phyloP scores from a whole-genome alignment of 352 stramenopile genomes.

The Phytophthora pinifolia region DNA sequence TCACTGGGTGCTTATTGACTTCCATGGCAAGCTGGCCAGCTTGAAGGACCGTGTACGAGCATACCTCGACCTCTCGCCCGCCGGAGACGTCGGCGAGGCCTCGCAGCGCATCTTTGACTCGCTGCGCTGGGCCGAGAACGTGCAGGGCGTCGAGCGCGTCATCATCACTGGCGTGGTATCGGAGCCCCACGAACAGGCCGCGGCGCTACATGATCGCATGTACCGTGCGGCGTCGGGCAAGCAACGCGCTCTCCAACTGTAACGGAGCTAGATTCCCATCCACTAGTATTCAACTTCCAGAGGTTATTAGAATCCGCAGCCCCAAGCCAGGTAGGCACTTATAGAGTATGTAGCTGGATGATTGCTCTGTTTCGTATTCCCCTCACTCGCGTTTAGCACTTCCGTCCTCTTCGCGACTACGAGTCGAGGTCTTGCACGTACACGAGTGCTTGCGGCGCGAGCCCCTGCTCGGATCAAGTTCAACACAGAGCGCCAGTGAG shows the following conservation, averaged over 20 bases:
- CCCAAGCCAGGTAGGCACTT: constrained; percentile 3
- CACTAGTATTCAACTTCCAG: constrained; percentile 18
- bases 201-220: constrained; percentile 83
- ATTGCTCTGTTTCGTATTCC: constrained; percentile 13
- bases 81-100: constrained; percentile 67
- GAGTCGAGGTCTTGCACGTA: constrained; percentile 86
- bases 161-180: constrained; percentile 60
- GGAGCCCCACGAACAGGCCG: constrained; percentile 64
- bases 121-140: constrained; percentile 82
- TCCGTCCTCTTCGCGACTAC: constrained; percentile 28
- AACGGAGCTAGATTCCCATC: constrained; percentile 14
- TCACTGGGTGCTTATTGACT: constrained; percentile 83
- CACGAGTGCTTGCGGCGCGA: constrained; percentile 74
- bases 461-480: constrained; percentile 38
- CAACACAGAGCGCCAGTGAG: constrained; percentile 5
- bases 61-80: constrained; percentile 80
- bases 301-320: constrained; percentile 19
- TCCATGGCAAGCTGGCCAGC: constrained; percentile 49
- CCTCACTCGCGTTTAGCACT: constrained; percentile 15
- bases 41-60: constrained; percentile 54
- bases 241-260: constrained; percentile 47
- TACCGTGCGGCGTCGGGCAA: constrained; percentile 83
- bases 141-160: constrained; percentile 67
- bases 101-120: constrained; percentile 83
- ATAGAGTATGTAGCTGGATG: constrained; percentile 25